Evolutionary conservation across 2,329 filamentous ascomycete genomes (phyloP).

Genomic region (Alternaria angustiovoidea): DNA sequence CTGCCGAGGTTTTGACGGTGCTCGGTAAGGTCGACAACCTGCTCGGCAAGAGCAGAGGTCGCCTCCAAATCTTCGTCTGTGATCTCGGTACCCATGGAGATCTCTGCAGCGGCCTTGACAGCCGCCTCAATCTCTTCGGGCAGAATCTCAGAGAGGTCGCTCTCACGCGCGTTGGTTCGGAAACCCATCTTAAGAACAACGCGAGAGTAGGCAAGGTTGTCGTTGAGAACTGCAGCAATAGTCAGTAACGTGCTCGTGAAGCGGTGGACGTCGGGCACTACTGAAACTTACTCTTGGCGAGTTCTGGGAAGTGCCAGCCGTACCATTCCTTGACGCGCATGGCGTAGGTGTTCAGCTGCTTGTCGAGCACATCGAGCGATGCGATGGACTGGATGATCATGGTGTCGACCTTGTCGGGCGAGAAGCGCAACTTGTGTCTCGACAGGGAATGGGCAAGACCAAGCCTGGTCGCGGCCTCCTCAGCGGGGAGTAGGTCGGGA

Average conservation of each 20-base stretch:
- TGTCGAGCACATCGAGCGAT: slow-evolving; percentile 92
- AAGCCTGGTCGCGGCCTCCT: slow-evolving; percentile 92
- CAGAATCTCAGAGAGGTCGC: slow-evolving; percentile 80
- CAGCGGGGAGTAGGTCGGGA: slow-evolving; percentile 82
- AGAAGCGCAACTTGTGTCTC: slow-evolving; percentile 95
- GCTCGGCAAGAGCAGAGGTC: slow-evolving; percentile 88
- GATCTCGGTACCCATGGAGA: slow-evolving; percentile 99
- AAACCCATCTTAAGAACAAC: slow-evolving; percentile 90
- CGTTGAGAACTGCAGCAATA: slow-evolving; percentile 58
- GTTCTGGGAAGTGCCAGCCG: slow-evolving; percentile 98
- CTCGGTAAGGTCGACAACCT: slow-evolving; percentile 90
- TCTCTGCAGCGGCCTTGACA: slow-evolving; percentile 92
- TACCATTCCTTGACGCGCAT: slow-evolving; percentile 99
- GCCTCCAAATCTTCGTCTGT: slow-evolving; percentile 90
- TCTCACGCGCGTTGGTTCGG: slow-evolving; percentile 77
- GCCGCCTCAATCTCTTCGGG: slow-evolving; percentile 93
- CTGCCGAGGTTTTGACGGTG: slow-evolving; percentile 80
- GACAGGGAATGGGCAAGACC: slow-evolving; percentile 97
- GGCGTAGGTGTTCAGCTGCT: slow-evolving; percentile 97
- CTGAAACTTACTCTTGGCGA: slow-evolving; percentile 72
- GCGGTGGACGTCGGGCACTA: slow-evolving; percentile 47
- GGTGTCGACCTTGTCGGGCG: slow-evolving; percentile 96
- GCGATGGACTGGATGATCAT: slow-evolving; percentile 98
- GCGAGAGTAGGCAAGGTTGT: slow-evolving; percentile 82
- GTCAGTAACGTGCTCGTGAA: not conserved